Base-by-base conservation (phyloP, 2,329 filamentous ascomycete species). In the Diaporthe sp. region DNA sequence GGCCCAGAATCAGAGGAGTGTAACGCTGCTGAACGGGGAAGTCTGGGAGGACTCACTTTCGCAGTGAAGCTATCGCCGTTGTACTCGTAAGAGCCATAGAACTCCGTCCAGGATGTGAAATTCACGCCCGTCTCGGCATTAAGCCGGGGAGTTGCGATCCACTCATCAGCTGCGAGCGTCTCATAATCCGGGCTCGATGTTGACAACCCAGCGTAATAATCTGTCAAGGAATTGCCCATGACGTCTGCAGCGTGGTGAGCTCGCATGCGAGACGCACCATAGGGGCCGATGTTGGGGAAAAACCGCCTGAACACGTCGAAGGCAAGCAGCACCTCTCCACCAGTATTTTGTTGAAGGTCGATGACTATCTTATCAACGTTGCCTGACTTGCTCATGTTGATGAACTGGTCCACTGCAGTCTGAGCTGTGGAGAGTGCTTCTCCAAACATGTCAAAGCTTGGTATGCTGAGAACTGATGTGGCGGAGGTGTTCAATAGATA, bases 391-490 rank as follows among this genome's bases (percentile, higher is more conserved):
- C 28, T 71, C 47, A 53, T 28, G 34, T 31, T 42, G 34, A 57
- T 55, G 49, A 71, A 71, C n/a, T 71, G 31, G 31, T 53, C n/a
- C 17, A 71, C 44, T 22, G 51, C 31, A 12, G 17, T 9, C 10
- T 53, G 34, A 25, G 49, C 44, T 3, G 47, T 42, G 22, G 13
- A 22, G 2, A 71, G 47, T 20, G 78, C 80, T 7, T 79, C 78
- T 2, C 75, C 79, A 49, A 76, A 78, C 65, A 81, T 79, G 9
- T 82, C 76, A 63, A 86, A 86, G 70, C 77, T 83, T 1, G 85
- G 85, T 49, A 86, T 83, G 65, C 84, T 85, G 13, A 87, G 78
- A 0, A 87, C 83, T 7, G 82, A 79, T 78, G 34, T 79, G 77
- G 25, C 75, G 68, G 8, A 80, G 68, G 72, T 63, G 60, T 63